A percentile compares a stretch with the other conserved stretches of the same genome.
Evolutionary conservation across 805 yeast genomes (phyloP).

Genomic region (Groenewaldozyma salmanticensis): DNA sequence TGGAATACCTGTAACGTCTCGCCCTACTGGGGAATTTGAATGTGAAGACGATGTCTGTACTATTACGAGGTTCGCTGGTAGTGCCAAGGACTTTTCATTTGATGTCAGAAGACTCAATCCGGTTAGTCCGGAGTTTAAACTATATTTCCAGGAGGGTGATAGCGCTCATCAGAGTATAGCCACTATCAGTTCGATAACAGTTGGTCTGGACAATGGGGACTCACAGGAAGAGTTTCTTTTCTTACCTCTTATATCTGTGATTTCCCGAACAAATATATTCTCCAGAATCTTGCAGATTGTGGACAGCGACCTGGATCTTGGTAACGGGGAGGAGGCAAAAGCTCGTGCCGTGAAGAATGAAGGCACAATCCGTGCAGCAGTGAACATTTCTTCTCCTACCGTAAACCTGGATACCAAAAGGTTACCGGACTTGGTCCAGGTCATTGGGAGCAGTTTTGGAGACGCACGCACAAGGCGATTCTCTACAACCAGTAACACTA

Average conservation of each 20-base stretch:
- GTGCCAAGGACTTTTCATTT: slow-evolving; percentile 27
- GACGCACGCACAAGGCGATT: neutral
- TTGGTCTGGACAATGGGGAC: slow-evolving; percentile 23
- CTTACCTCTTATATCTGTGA: slow-evolving; percentile 28
- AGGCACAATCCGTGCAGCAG: slow-evolving; percentile 22
- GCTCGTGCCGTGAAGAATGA: slow-evolving; percentile 21
- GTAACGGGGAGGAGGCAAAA: slow-evolving; percentile 2
- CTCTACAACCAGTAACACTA: neutral
- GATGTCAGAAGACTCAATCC: slow-evolving; percentile 32
- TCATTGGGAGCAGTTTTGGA: slow-evolving; percentile 4
- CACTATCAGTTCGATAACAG: slow-evolving; percentile 25
- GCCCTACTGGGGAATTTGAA: slow-evolving; percentile 3
- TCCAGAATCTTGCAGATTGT: slow-evolving; percentile 27
- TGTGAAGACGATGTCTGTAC: slow-evolving; percentile 5
- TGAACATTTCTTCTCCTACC: slow-evolving; percentile 29
- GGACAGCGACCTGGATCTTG: slow-evolving; percentile 12
- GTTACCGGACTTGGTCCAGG: slow-evolving; percentile 24
- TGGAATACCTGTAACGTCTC: slow-evolving; percentile 18
- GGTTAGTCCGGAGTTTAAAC: slow-evolving; percentile 30
- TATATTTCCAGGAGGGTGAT: slow-evolving; percentile 26
- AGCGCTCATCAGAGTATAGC: slow-evolving; percentile 33
- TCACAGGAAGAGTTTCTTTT: slow-evolving; percentile 28
- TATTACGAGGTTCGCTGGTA: slow-evolving; percentile 16
- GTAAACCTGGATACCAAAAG: slow-evolving; percentile 29
- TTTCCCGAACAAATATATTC: slow-evolving; percentile 28